Base-by-base conservation (phyloP, 495 filamentous ascomycete species). In the Bacidia gigantensis region DNA sequence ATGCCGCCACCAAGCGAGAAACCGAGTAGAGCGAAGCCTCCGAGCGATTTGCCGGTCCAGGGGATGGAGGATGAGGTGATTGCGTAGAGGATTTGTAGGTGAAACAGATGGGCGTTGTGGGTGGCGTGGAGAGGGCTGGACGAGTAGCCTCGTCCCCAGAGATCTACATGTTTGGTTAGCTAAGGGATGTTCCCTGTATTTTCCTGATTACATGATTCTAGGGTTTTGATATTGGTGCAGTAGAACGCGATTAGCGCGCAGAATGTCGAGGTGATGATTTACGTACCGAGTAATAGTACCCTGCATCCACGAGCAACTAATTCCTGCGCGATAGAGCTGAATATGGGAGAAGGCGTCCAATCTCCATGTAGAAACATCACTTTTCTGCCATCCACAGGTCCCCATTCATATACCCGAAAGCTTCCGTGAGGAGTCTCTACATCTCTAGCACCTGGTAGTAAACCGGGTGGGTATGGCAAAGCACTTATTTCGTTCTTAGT, bases 1-100 rank as follows among this genome's bases (percentile, higher is more conserved):
- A 95, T 80, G 32, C 83, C 82, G 44, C 89, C 90, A 23, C 89
- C 88, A 0, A 97, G 73, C 0, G 83, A 88, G 67, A 93, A 95
- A 2, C 89, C 90, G 11, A 92, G 67, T 0, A 95, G 64, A 17
- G 74, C 73, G 67, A 95, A 87, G 46, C 71, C 71, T 11, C 65
- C 67, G 1, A 67, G 66, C 11, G 61, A 67, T 5, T 68, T 67
- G n/a, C 66, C 72, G 18, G 75, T 76, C 85, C 85, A 89, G 26
- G 78, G 60, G n/a, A 87, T 58, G 2, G 71, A 69, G 0, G 84
- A 87, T 2, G 86, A 87, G 18, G 78, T 68, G 20, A 93, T 69
- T 11, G 77, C 83, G 25, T 85, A 69, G 29, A 89, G 65, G 22
- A 92, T 83, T 64, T 90, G 81, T 1, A 79, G 76, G 12, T 75